These are phyloP conservation scores for Globisporangium spinosum DNA, from an alignment of 352 stramenopile genomes.

Conservation along the genomic window DNA sequence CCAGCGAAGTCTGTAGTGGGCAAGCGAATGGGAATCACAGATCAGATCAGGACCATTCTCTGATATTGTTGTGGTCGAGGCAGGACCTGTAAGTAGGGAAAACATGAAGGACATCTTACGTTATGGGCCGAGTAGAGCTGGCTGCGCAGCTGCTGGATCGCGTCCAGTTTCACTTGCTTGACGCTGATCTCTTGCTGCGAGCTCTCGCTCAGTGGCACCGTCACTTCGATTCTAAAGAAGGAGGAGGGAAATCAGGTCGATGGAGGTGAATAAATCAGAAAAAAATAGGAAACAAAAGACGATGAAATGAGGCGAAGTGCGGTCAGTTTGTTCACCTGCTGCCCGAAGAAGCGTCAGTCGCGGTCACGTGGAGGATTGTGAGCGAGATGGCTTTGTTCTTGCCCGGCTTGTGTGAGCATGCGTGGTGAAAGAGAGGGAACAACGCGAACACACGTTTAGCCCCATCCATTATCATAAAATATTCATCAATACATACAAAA, in stretches of 20 bases:
- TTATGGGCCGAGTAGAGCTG: conserved; percentile 21
- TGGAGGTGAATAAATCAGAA: neutral
- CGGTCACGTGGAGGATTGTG: conserved; percentile 33
- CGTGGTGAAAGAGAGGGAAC: neutral
- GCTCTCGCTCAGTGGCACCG: conserved; percentile 34
- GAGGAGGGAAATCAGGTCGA: neutral
- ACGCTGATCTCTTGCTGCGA: conserved; percentile 35
- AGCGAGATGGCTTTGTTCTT: conserved; percentile 20
- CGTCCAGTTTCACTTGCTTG: conserved; percentile 58
- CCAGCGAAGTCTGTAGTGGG: conserved; percentile 10
- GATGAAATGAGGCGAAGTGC: neutral
- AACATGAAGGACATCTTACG: conserved; percentile 10
- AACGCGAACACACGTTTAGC: neutral
- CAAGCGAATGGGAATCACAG: neutral
- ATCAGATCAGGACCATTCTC: neutral
- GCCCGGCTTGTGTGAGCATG: conserved; percentile 4
- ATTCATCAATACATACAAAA: neutral
- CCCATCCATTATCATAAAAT: conserved; percentile 10
- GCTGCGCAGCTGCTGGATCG: conserved; percentile 44
- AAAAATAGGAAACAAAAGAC: neutral
- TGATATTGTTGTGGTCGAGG: neutral
- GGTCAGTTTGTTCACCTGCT: conserved; percentile 24
- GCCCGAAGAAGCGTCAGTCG: conserved; percentile 22
- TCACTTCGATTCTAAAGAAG: conserved; percentile 27
- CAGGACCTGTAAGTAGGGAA: neutral